Percentiles rank a stretch among this genome's conserved stretches.
Conservation (phyloP, 495 filamentous ascomycete genomes). For the Aspergillus bridgeri region DNA sequence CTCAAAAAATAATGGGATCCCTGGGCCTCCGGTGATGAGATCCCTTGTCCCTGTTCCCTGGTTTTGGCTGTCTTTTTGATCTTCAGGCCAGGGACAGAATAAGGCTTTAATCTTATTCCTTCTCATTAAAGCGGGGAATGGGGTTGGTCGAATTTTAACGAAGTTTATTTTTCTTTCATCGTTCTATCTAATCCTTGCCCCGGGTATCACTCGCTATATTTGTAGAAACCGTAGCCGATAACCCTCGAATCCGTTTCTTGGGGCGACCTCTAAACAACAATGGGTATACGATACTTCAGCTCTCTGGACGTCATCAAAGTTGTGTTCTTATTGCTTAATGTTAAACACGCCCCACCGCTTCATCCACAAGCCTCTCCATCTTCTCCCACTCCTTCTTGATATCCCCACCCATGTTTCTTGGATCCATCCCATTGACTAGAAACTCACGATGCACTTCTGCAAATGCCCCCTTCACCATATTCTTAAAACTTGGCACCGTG, state of each 20-base stretch:
- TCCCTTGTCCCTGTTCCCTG: not conserved
- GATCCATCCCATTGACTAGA: conserved; percentile 28
- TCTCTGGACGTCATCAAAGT: not conserved
- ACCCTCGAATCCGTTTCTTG: no score
- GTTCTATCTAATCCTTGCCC: not conserved
- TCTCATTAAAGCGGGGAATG: conserved; percentile 1
- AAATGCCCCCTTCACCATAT: conserved; percentile 29
- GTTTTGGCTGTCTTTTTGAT: conserved; percentile 1
- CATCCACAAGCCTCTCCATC: conserved; percentile 28
- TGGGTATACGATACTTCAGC: no score
- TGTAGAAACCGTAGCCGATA: not conserved
- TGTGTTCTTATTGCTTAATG: conserved; percentile 8
- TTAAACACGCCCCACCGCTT: conserved; percentile 24
- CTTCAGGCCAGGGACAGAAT: not conserved
- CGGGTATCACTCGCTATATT: no score
- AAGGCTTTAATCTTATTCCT: not conserved
- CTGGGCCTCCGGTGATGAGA: conserved; percentile 15
- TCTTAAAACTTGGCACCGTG: conserved; percentile 35
- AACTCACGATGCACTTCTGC: conserved; percentile 33
- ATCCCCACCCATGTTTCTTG: conserved; percentile 20
- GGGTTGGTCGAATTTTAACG: conserved; percentile 19
- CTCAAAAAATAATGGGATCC: conserved; percentile 7
- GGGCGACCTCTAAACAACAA: no score
- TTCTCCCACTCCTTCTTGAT: conserved; percentile 36
- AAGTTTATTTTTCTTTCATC: conserved; percentile 13